Evolutionary conservation across 345 rosid species (phyloP).

Genomic region (Aquilaria sinensis): DNA sequence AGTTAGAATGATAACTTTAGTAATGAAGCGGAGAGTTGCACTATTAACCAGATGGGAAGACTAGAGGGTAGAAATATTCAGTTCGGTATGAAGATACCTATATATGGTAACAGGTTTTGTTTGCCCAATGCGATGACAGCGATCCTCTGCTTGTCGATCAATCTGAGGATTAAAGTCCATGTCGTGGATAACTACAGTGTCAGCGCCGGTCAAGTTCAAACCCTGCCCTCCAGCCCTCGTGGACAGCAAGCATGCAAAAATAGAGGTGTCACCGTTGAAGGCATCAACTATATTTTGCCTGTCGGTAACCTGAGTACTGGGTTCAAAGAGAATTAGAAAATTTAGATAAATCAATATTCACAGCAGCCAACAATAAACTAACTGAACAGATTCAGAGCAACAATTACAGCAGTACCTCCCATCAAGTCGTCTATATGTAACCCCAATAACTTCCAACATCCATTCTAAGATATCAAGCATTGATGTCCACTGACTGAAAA

Average conservation of each 20-base stretch:
- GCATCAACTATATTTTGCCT: conserved; percentile 85
- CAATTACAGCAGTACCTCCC: conserved; percentile 51
- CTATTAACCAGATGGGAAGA: not conserved
- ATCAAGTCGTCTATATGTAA: conserved; percentile 86
- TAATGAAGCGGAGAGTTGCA: not conserved
- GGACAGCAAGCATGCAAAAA: conserved; percentile 80
- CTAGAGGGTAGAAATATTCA: not conserved
- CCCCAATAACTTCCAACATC: conserved; percentile 84
- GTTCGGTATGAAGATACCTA: conserved; percentile 37
- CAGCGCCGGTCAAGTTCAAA: conserved; percentile 89
- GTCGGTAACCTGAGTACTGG: conserved; percentile 85
- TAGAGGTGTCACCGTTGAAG: conserved; percentile 73
- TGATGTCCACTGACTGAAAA: conserved; percentile 99
- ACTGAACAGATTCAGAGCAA: not conserved
- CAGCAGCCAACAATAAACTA: not conserved
- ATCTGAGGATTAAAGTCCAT: conserved; percentile 99
- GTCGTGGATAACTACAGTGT: conserved; percentile 81
- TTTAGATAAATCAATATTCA: not conserved
- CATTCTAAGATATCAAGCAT: conserved; percentile 97
- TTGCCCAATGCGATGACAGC: conserved; percentile 96
- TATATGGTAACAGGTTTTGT: conserved; percentile 83
- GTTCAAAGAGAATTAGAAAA: not conserved
- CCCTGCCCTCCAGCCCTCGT: conserved; percentile 99
- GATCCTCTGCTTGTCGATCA: conserved; percentile 93
- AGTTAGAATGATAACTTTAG: not conserved